Evolutionary conservation across 2,329 filamentous ascomycete species (phyloP).

Genomic region (Colletotrichum spinosum): DNA sequence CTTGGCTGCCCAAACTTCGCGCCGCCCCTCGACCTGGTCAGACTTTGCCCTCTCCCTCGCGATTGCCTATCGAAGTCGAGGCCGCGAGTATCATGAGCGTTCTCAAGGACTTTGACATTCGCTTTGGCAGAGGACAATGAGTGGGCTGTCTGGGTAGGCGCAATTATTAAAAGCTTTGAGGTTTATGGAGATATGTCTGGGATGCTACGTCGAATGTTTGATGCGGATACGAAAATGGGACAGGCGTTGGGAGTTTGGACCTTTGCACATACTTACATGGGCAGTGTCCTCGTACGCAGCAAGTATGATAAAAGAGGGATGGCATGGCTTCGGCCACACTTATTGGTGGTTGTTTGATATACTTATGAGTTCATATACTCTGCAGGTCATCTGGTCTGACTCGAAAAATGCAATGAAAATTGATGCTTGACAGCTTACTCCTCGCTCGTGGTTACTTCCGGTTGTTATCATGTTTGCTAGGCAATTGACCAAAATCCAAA

Average conservation of each 20-base stretch:
- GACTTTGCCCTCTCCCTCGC: constrained; percentile 46
- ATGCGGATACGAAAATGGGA: constrained; percentile 4
- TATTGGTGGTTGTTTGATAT: not conserved
- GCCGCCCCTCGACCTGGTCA: constrained; percentile 60
- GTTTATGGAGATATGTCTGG: not conserved
- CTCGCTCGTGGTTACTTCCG: no score
- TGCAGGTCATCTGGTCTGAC: no score
- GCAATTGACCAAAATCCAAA: no score
- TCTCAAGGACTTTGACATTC: constrained; percentile 82
- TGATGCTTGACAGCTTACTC: no score
- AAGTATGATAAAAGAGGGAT: not conserved
- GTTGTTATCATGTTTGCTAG: no score
- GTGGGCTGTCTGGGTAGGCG: not conserved
- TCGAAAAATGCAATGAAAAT: no score
- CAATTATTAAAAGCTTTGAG: constrained; percentile 8
- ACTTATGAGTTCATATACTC: no score
- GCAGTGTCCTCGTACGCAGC: not conserved
- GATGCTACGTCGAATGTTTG: not conserved
- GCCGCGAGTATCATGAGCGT: constrained; percentile 88
- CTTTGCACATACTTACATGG: not conserved
- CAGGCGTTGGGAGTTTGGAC: constrained; percentile 1
- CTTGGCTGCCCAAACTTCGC: constrained; percentile 80
- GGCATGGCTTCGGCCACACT: constrained; percentile 9
- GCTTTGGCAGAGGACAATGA: constrained; percentile 65
- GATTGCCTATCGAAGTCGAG: constrained; percentile 80